Evolutionary conservation across 2,329 filamentous ascomycete genomes (phyloP).

Genomic region (Monosporascus sp.): DNA sequence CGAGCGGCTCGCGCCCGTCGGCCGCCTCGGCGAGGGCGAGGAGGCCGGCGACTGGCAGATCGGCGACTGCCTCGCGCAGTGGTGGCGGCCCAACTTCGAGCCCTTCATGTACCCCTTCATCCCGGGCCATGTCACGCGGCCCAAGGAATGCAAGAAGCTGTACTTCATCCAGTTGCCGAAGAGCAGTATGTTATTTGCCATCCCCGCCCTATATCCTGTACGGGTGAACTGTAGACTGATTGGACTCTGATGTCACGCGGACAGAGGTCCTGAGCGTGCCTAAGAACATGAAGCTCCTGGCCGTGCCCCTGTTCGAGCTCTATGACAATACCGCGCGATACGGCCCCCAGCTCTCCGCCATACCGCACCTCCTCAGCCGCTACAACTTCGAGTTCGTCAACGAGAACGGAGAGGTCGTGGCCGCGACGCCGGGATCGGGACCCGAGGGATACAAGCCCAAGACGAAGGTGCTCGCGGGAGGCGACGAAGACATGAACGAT

Average conservation of each 20-base stretch:
- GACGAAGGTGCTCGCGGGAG: slow-evolving; percentile 59
- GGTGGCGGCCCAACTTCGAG: slow-evolving; percentile 99
- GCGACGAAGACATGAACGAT: slow-evolving; percentile 54
- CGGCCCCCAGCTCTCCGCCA: slow-evolving; percentile 91
- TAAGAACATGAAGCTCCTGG: slow-evolving; percentile 99
- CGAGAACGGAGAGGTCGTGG: slow-evolving; percentile 82
- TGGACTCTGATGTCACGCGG: not conserved
- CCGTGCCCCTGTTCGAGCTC: slow-evolving; percentile 92
- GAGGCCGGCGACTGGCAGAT: slow-evolving; percentile 87
- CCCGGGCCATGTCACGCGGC: slow-evolving; percentile 88
- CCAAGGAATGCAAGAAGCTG: slow-evolving; percentile 98
- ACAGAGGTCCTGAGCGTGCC: slow-evolving; percentile 90
- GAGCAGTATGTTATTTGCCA: slow-evolving; percentile 60
- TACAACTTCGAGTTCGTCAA: slow-evolving; percentile 99
- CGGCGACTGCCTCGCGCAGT: slow-evolving; percentile 90
- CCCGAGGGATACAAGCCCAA: slow-evolving; percentile 56
- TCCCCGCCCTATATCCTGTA: too few relatives aligned
- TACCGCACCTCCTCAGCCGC: slow-evolving; percentile 86
- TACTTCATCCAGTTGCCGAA: slow-evolving; percentile 94
- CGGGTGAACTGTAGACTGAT: slow-evolving; percentile 13
- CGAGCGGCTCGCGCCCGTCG: slow-evolving; percentile 89
- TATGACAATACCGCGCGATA: slow-evolving; percentile 97
- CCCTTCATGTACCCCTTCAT: slow-evolving; percentile 99
- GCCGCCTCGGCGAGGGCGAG: slow-evolving; percentile 76
- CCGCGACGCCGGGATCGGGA: slow-evolving; percentile 70